Conservation (phyloP, 192 early-diverging fungal species). For the Chytriomyces hyalinus region DNA sequence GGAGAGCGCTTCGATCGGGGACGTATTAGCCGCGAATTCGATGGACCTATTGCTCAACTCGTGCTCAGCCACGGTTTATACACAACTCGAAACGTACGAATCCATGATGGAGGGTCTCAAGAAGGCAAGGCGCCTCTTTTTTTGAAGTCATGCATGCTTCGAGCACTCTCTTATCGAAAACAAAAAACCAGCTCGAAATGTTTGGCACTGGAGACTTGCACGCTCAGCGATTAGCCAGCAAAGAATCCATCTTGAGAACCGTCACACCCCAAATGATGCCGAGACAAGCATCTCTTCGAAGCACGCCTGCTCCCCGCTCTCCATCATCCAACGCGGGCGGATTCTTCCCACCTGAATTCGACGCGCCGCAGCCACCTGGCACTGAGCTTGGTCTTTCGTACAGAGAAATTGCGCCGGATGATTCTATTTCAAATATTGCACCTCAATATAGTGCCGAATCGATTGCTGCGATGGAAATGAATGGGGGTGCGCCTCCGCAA, state of each 20-base stretch:
- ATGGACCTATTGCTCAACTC: conserved; percentile 48
- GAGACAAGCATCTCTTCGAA: neutral
- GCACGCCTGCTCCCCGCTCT: neutral
- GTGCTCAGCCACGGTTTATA: conserved; percentile 43
- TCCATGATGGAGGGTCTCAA: conserved; percentile 58
- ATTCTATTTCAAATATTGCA: conserved; percentile 39
- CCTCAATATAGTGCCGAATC: conserved; percentile 4
- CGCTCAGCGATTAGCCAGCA: neutral
- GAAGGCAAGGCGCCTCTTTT: conserved; percentile 44
- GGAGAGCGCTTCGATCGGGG: conserved; percentile 49
- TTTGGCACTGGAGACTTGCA: conserved; percentile 24
- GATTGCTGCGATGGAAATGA: no score
- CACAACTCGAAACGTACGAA: conserved; percentile 58
- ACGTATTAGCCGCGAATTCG: conserved; percentile 48
- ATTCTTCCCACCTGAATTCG: neutral
- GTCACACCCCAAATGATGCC: neutral
- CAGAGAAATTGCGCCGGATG: conserved; percentile 20
- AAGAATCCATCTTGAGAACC: conserved; percentile 10
- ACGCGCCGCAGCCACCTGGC: neutral
- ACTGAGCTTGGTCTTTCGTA: neutral
- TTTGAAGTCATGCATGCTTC: neutral
- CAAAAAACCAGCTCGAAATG: conserved; percentile 14
- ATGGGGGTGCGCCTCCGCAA: neutral
- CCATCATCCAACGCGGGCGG: neutral
- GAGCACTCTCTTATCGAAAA: neutral